Conservation (phyloP, 1,284 basidiomycete species). For the Marasmius oreades region DNA sequence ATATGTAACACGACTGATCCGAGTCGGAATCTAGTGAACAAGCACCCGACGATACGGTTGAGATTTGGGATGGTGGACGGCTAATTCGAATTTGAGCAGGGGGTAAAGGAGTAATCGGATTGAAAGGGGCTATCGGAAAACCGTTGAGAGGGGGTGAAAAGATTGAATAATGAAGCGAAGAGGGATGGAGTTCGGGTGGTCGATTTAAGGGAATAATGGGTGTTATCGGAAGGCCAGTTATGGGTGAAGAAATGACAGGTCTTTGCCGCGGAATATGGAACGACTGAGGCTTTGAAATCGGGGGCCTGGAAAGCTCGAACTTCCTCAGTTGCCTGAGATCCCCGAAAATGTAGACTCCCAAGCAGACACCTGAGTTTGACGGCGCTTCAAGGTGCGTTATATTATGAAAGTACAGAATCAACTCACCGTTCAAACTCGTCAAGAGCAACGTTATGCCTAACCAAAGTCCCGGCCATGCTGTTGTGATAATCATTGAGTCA, state of each 20-base stretch:
- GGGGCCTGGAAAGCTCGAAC: slow-evolving; percentile 68
- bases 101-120: slow-evolving; percentile 24
- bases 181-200: slow-evolving; percentile 8
- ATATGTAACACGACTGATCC: slow-evolving; percentile 48
- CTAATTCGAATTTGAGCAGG: slow-evolving; percentile 22
- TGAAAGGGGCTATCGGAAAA: slow-evolving; percentile 16
- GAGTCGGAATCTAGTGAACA: slow-evolving; percentile 16
- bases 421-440: slow-evolving; percentile 51
- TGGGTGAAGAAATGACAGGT: slow-evolving; percentile 19
- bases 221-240: slow-evolving; percentile 17
- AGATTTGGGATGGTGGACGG: slow-evolving; percentile 22
- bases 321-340: slow-evolving; percentile 74
- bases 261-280: slow-evolving; percentile 22
- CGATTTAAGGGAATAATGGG: slow-evolving; percentile 15
- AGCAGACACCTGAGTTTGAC: slow-evolving; percentile 40
- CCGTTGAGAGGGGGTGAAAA: slow-evolving; percentile 15
- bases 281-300: slow-evolving; percentile 49
- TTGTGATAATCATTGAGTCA: neutral
- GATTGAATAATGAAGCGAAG: slow-evolving; percentile 11
- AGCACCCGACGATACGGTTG: slow-evolving; percentile 23
- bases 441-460: slow-evolving; percentile 61
- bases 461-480: slow-evolving; percentile 66
- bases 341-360: slow-evolving; percentile 79
- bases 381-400: neutral
- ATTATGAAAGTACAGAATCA: neutral